phyloP scores from a whole-genome alignment of 1,284 basidiomycete genomes.

The Melampsora americana region DNA sequence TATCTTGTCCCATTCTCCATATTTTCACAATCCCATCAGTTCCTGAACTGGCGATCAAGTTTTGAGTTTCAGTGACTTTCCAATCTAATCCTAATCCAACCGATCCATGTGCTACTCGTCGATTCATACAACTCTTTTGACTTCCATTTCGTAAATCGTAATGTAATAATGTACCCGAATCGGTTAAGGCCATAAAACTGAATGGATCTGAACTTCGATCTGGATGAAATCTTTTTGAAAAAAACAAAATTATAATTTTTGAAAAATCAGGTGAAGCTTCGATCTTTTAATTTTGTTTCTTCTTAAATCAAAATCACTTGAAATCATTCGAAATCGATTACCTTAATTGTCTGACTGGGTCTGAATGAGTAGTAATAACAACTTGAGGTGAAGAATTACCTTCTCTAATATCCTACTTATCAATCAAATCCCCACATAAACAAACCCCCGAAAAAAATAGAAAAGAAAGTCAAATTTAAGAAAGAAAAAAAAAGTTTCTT shows the following conservation, averaged over 20 bases:
- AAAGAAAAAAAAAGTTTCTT: too few relatives aligned
- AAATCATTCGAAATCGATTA: conserved; percentile 16
- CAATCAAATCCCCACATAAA: too few relatives aligned
- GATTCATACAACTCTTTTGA: conserved; percentile 28
- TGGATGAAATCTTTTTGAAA: conserved; percentile 26
- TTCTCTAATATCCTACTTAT: conserved; percentile 23
- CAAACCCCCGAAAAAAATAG: background rate
- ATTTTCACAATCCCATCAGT: conserved; percentile 37
- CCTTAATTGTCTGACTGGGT: conserved; percentile 33
- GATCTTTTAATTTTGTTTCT: too few relatives aligned
- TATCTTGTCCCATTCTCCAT: conserved; percentile 21
- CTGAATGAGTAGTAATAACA: conserved; percentile 26
- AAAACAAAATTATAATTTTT: background rate
- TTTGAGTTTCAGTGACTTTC: conserved; percentile 9
- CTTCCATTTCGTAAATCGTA: conserved; percentile 25
- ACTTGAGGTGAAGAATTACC: conserved; percentile 13
- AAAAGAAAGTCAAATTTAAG: background rate
- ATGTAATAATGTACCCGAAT: conserved; percentile 32
- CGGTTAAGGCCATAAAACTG: conserved; percentile 26
- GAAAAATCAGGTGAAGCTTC: background rate
- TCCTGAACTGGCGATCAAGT: conserved; percentile 20
- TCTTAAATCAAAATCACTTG: too few relatives aligned
- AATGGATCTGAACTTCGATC: conserved; percentile 32
- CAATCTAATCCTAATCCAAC: conserved; percentile 33
- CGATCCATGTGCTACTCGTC: conserved; percentile 32